Base-by-base conservation (phyloP, 805 yeast genomes). In the Blastobotrys muscicola region DNA sequence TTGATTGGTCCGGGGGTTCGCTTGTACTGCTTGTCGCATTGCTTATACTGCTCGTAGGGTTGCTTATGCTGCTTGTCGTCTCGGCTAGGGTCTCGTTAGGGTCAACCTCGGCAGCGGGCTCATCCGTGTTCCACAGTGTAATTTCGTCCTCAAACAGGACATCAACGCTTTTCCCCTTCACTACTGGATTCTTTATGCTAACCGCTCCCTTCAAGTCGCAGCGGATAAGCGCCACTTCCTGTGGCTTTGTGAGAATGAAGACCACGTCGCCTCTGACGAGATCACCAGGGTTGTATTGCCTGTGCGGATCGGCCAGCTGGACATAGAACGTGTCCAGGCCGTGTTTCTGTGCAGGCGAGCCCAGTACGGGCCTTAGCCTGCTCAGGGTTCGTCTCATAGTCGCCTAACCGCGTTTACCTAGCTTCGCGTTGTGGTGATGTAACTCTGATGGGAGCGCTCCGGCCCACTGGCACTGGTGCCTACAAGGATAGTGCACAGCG, bases 201-300 rank as follows among this genome's bases (percentile, higher is more conserved):
- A 62, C 53, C 30, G 50, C 48, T 26, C 66, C 67, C 29, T 50
- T 48, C 33, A 63, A 48, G 2, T 39, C 40, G 31, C 62, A 55
- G 5, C 42, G 41, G 13, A 63, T 36, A 45, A 41, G 33, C 29
- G 52, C 38, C 8, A 58, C 50, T 13, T 47, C 42, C 26, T 46
- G 48, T 2, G 57, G 53, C 43, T 52, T 53, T n/a, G 54, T 48
- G 16, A 60, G 41, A 29, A 54, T 56, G 33, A 63, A 46, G 20
- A 63, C 57, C 29, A 60, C 63, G 29, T 46, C 48, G 37, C 68
- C 68, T 3, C 32, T 49, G 16, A 60, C 54, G 12, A 71, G 72
- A 42, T 85, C 95, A 11, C 90, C 92, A 0, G 96, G 95, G n/a
- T 69, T 65, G 76, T 82, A 85, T 3, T 74, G 65, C 50, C 75